phyloP scores from a whole-genome alignment of 2,329 filamentous ascomycete species.

The Sphaerulina musiva region DNA sequence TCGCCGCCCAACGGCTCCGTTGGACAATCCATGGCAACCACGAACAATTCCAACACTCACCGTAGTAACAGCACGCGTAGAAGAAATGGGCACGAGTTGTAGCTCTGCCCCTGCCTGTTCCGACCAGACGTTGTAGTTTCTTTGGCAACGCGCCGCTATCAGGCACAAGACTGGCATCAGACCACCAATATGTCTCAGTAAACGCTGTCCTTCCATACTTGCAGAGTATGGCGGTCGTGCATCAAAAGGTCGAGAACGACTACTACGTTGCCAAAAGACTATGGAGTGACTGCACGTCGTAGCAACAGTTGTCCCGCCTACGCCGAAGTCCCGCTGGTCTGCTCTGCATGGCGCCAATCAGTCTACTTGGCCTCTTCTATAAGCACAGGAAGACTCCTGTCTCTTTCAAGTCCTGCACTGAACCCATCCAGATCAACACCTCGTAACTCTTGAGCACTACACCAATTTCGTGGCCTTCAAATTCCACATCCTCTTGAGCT shows the following conservation, averaged over 20 bases:
- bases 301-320: conserved; percentile 16
- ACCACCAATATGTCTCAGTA: too few species aligned
- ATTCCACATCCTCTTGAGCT: background rate
- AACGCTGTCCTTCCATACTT: too few species aligned
- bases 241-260: background rate
- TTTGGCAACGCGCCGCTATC: background rate
- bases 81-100: too few species aligned
- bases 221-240: too few species aligned
- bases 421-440: background rate
- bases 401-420: background rate
- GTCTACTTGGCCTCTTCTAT: background rate
- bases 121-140: conserved; percentile 2
- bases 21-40: background rate
- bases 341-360: background rate
- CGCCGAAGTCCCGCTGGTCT: background rate
- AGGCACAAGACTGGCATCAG: too few species aligned
- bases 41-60: background rate
- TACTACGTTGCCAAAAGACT: background rate
- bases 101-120: background rate
- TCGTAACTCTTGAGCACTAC: background rate
- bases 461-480: background rate
- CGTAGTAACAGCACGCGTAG: too few species aligned
- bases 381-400: background rate
- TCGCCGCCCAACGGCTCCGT: background rate
- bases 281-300: background rate